phyloP scores from a whole-genome alignment of 257 asterid species.

The Solanum bulbocastanum region DNA sequence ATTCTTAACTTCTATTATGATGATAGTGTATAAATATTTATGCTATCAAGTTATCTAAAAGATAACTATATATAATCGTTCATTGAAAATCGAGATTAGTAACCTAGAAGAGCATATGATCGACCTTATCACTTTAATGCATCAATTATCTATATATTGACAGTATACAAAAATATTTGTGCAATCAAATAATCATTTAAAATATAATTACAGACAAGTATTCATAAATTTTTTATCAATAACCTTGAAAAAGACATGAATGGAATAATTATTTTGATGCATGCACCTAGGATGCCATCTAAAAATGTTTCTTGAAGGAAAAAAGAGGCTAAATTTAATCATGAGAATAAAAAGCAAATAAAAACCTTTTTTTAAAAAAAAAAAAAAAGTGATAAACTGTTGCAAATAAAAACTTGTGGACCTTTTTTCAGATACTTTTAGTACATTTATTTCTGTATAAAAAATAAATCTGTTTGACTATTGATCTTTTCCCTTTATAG shows the following conservation, averaged over 20 bases:
- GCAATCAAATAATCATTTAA: not conserved
- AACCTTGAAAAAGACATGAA: not conserved
- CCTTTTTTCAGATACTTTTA: not conserved
- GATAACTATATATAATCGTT: not conserved
- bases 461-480: not conserved
- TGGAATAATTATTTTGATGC: not conserved
- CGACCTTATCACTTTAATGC: not conserved
- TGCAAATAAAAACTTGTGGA: not conserved
- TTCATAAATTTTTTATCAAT: not conserved
- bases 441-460: not conserved
- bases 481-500: not conserved
- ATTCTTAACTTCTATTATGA: not conserved
- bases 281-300: not conserved
- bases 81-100: not conserved
- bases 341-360: not conserved
- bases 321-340: not conserved
- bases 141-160: not conserved
- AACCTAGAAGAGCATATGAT: not conserved
- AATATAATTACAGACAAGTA: not conserved
- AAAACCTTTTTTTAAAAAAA: not conserved
- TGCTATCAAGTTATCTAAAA: not conserved
- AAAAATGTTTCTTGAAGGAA: not conserved
- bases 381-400: too few species aligned
- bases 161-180: not conserved
- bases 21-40: not conserved